A percentile compares a stretch with the other conserved stretches of the same genome.
Conservation (phyloP, 306 rosid genomes). For the Oxytropis ochrocephala region DNA sequence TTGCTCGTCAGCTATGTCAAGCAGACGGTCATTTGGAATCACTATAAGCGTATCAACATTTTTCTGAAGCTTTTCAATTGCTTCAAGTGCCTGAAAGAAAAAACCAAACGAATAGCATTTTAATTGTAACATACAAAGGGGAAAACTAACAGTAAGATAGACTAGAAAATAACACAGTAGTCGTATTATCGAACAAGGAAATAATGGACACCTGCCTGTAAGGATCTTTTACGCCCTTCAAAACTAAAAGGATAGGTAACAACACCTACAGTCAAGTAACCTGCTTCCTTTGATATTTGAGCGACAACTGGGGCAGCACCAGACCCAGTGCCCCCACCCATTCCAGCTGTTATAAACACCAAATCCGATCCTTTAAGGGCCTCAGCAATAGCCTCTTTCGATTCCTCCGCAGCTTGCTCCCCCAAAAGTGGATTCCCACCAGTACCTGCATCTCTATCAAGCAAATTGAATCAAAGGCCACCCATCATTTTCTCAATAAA, state of each 20-base stretch:
- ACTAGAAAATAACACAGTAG: not conserved
- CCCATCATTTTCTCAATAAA: slow-evolving; percentile 7
- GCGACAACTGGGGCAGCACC: slow-evolving; percentile 99
- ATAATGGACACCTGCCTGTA: slow-evolving; percentile 74
- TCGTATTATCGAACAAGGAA: slow-evolving; percentile 12
- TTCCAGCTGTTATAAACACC: slow-evolving; percentile 95
- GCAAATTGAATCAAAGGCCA: slow-evolving; percentile 27
- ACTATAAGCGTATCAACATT: slow-evolving; percentile 96
- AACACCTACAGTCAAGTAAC: slow-evolving; percentile 94
- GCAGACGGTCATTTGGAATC: slow-evolving; percentile 94
- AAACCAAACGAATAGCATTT: not conserved
- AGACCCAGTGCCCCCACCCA: slow-evolving; percentile 99
- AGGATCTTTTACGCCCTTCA: slow-evolving; percentile 96
- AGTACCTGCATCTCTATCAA: slow-evolving; percentile 75
- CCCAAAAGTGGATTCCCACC: slow-evolving; percentile 99
- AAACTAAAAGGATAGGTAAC: slow-evolving; percentile 96
- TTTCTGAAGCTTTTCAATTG: slow-evolving; percentile 91
- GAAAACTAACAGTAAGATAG: not conserved
- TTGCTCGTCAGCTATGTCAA: slow-evolving; percentile 97
- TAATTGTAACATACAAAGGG: not conserved
- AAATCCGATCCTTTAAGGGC: slow-evolving; percentile 96
- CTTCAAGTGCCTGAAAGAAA: slow-evolving; percentile 80
- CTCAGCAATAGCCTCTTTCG: slow-evolving; percentile 75
- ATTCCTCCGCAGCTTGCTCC: slow-evolving; percentile 98
- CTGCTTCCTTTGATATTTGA: slow-evolving; percentile 89